Evolutionary conservation across 495 filamentous ascomycete genomes (phyloP).

Genomic region (Xylaria cubensis): DNA sequence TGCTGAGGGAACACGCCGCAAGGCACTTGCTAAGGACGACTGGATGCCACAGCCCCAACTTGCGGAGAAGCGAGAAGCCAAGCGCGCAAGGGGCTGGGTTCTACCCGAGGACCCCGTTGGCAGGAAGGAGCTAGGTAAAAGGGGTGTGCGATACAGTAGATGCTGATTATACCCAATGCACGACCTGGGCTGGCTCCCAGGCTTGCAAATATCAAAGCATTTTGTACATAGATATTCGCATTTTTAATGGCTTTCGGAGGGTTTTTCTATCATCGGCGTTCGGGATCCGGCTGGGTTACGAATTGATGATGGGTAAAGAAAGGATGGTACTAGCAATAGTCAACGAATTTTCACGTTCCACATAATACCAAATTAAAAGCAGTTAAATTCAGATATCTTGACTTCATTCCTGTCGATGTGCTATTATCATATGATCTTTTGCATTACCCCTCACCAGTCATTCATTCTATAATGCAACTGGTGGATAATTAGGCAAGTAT

Average conservation of each 20-base stretch:
- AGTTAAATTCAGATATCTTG: not conserved
- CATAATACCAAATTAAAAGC: not conserved
- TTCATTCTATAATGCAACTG: not conserved
- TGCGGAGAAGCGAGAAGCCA: constrained; percentile 83
- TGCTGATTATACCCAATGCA: constrained; percentile 34
- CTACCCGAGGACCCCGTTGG: constrained; percentile 73
- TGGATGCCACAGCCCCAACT: constrained; percentile 89
- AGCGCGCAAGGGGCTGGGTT: constrained; percentile 82
- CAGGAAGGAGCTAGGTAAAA: constrained; percentile 63
- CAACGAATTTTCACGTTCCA: not conserved
- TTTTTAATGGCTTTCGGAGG: constrained; percentile 10
- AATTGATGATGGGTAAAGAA: constrained; percentile 23
- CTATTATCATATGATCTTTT: not conserved
- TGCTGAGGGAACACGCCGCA: constrained; percentile 74
- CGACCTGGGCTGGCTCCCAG: constrained; percentile 23
- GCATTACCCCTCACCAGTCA: not conserved
- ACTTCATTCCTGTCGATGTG: not conserved
- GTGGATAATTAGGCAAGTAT: too few species aligned
- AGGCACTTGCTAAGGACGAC: constrained; percentile 71
- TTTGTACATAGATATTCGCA: constrained; percentile 20
- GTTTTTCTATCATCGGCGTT: constrained; percentile 13
- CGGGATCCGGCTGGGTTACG: constrained; percentile 13
- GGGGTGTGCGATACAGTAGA: constrained; percentile 58
- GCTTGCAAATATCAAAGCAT: constrained; percentile 2
- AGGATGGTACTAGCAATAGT: constrained; percentile 22